phyloP scores from a whole-genome alignment of 345 rosid species.

The Pugionium cornutum region DNA sequence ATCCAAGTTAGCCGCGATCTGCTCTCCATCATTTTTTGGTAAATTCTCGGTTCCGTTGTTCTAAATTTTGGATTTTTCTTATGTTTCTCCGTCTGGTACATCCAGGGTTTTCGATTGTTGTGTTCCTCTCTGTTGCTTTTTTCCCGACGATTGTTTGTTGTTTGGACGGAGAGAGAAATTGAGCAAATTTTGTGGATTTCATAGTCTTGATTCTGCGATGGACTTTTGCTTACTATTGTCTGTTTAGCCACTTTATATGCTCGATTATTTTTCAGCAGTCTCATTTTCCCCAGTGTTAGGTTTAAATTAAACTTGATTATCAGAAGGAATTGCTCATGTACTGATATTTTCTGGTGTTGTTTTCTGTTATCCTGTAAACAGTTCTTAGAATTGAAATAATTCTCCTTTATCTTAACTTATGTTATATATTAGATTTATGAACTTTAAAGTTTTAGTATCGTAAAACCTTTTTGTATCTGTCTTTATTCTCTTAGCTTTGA shows the following conservation, averaged over 20 bases:
- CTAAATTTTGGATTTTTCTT: neutral
- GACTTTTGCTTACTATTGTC: neutral
- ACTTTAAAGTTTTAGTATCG: slow-evolving; percentile 13
- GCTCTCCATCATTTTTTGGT: neutral
- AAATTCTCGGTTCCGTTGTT: neutral
- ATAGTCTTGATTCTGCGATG: neutral
- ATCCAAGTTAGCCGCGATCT: slow-evolving; percentile 21
- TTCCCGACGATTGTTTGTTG: too few relatives aligned
- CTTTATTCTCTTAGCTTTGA: slow-evolving; percentile 26
- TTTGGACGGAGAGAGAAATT: too few relatives aligned
- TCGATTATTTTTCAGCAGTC: too few relatives aligned
- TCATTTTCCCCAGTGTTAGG: slow-evolving; percentile 1
- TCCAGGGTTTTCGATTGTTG: slow-evolving; percentile 1
- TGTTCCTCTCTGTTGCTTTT: too few relatives aligned
- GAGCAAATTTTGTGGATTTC: neutral
- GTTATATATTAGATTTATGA: neutral
- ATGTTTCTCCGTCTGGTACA: neutral
- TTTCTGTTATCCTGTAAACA: neutral
- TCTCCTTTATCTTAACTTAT: slow-evolving; percentile 3
- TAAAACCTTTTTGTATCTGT: neutral
- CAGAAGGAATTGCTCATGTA: too few relatives aligned
- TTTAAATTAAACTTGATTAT: neutral
- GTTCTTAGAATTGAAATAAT: neutral
- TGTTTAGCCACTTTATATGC: too few relatives aligned
- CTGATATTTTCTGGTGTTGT: neutral